Percentiles rank a stretch among this genome's conserved stretches.
phyloP scores from a whole-genome alignment of 441 rosid genomes.

The Caryocar brasiliense region DNA sequence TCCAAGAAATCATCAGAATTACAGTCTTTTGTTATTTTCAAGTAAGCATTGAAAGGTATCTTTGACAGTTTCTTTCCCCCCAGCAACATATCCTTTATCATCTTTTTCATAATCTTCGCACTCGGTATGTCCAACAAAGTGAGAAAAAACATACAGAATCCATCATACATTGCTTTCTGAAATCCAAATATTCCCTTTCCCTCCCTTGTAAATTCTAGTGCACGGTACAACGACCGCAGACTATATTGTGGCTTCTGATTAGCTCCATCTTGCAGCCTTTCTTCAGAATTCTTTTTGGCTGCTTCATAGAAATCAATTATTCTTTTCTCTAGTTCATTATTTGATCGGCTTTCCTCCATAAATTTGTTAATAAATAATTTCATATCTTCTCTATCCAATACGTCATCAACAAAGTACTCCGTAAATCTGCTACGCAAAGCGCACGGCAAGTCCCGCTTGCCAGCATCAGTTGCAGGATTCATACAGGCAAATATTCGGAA shows the following conservation, averaged over 20 bases:
- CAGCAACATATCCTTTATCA: slow-evolving; percentile 41
- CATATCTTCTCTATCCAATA: slow-evolving; percentile 65
- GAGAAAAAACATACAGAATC: slow-evolving; percentile 88
- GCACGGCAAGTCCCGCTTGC: slow-evolving; percentile 84
- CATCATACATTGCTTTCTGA: slow-evolving; percentile 71
- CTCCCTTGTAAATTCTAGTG: slow-evolving; percentile 72
- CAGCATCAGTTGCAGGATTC: slow-evolving; percentile 99
- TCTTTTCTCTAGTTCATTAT: slow-evolving; percentile 41
- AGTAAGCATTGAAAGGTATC: slow-evolving; percentile 35
- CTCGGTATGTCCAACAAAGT: slow-evolving; percentile 77
- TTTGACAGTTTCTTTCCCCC: slow-evolving; percentile 37
- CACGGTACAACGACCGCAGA: slow-evolving; percentile 89
- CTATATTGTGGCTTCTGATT: slow-evolving; percentile 98
- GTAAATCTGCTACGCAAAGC: slow-evolving; percentile 81
- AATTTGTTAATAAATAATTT: slow-evolving; percentile 60
- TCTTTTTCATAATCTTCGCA: slow-evolving; percentile 61
- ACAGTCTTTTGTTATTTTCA: slow-evolving; percentile 24
- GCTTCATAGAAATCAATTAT: slow-evolving; percentile 65
- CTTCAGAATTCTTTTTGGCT: slow-evolving; percentile 73
- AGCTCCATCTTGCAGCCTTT: slow-evolving; percentile 97
- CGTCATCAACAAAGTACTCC: slow-evolving; percentile 85
- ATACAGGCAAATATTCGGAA: slow-evolving; percentile 93
- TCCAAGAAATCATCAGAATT: slow-evolving; percentile 34
- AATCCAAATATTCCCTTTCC: slow-evolving; percentile 55
- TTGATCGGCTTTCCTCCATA: slow-evolving; percentile 51